Percentiles rank a stretch among this genome's conserved stretches.
phyloP scores from a whole-genome alignment of 1,139 yeast genomes.

The Geotrichum klebahnii region DNA sequence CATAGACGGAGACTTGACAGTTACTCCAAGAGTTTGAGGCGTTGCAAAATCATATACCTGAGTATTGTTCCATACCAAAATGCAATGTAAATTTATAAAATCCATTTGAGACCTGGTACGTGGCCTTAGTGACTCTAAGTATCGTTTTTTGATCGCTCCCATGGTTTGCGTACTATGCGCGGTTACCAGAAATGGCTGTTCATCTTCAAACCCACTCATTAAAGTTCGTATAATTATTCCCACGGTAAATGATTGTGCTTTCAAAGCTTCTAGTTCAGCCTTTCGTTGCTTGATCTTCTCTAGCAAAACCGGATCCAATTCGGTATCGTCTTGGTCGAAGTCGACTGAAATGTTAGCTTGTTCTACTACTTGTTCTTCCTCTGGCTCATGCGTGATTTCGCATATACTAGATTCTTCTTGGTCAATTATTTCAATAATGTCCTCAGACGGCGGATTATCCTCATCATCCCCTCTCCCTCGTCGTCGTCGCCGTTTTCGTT shows the following conservation, averaged over 20 bases:
- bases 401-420: no score
- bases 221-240: constrained; percentile 15
- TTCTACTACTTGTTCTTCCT: neutral
- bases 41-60: constrained; percentile 26
- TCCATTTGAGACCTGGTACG: neutral
- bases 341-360: neutral
- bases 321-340: neutral
- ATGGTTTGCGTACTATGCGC: constrained; percentile 8
- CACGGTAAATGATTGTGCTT: constrained; percentile 8
- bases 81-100: neutral
- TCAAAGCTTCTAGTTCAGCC: constrained; percentile 12
- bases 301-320: constrained; percentile 7
- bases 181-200: constrained; percentile 10
- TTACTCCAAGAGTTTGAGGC: constrained; percentile 25
- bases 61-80: constrained; percentile 26
- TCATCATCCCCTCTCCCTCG: no score
- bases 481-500: no score
- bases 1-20: constrained; percentile 23
- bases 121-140: constrained; percentile 1
- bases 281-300: constrained; percentile 13
- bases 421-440: no score
- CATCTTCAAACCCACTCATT: constrained; percentile 1
- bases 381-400: neutral
- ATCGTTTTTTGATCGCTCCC: constrained; percentile 5
- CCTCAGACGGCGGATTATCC: no score